phyloP scores from a whole-genome alignment of 495 filamentous ascomycete species.

The Penicillium robsamsonii region DNA sequence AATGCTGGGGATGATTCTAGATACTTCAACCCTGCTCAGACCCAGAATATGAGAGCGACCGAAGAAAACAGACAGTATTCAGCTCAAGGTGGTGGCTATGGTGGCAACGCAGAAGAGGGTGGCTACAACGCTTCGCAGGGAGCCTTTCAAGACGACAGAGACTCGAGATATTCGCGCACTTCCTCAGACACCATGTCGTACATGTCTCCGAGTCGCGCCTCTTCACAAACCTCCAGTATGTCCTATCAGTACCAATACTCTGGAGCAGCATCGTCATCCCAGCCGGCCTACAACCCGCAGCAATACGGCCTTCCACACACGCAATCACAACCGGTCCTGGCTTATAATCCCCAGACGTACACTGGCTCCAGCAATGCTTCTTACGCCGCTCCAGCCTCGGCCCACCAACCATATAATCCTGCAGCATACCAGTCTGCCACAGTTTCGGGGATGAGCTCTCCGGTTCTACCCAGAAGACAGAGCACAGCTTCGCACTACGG shows the following conservation, averaged over 20 bases:
- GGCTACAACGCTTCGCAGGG: constrained; percentile 27
- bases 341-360: constrained; percentile 45
- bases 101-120: constrained; percentile 16
- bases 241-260: constrained; percentile 64
- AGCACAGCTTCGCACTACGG: constrained; percentile 34
- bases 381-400: constrained; percentile 24
- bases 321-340: constrained; percentile 42
- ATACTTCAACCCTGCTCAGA: constrained; percentile 42
- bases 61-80: constrained; percentile 30
- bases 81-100: constrained; percentile 14
- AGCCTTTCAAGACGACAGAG: constrained; percentile 40
- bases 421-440: constrained; percentile 57
- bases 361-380: constrained; percentile 37
- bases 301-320: constrained; percentile 68
- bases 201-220: constrained; percentile 47
- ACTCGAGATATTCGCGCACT: constrained; percentile 33
- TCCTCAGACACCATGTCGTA: constrained; percentile 35
- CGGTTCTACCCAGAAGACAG: constrained; percentile 31
- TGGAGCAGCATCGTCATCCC: constrained; percentile 45
- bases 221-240: constrained; percentile 45
- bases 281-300: constrained; percentile 77
- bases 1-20: constrained; percentile 73
- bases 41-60: constrained; percentile 32
- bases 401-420: constrained; percentile 69
- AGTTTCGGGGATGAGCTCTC: constrained; percentile 27